Percentiles rank a stretch among this genome's conserved stretches.
These are phyloP conservation scores for Juglanconis sp. DNA, from an alignment of 2,329 filamentous ascomycete genomes.

Conservation along the genomic window DNA sequence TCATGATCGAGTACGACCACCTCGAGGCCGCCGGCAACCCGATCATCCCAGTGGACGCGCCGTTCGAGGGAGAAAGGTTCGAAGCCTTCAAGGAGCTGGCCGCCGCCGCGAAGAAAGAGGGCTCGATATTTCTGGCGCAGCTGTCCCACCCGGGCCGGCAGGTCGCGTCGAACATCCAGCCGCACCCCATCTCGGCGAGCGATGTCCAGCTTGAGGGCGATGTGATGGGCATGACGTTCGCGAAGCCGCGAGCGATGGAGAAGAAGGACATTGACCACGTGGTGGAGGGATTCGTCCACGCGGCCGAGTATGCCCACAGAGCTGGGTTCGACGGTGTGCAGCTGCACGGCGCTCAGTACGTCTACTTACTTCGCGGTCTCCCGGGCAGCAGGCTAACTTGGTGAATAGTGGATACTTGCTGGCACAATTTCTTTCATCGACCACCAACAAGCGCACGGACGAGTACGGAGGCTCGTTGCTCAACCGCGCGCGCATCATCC, in stretches of 20 bases:
- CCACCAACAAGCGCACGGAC: constrained; percentile 35
- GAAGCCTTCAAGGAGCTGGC: constrained; percentile 59
- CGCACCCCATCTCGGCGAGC: constrained; percentile 36
- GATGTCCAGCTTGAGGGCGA: constrained; percentile 36
- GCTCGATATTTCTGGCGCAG: constrained; percentile 59
- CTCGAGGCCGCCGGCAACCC: constrained; percentile 54
- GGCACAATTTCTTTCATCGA: constrained; percentile 37
- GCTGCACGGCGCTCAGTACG: constrained; percentile 43
- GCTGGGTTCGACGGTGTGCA: constrained; percentile 50
- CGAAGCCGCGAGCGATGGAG: constrained; percentile 48
- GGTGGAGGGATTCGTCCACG: constrained; percentile 53
- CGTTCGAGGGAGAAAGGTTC: constrained; percentile 55
- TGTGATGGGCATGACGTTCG: constrained; percentile 46
- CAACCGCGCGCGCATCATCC: constrained; percentile 44
- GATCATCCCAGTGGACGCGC: constrained; percentile 53
- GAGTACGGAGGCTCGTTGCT: constrained; percentile 39
- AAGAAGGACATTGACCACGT: constrained; percentile 49
- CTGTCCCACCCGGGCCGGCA: constrained; percentile 63
- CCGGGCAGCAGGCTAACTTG: neutral
- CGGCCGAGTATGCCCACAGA: constrained; percentile 54
- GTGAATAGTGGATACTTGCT: constrained; percentile 38
- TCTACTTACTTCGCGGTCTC: neutral
- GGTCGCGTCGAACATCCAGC: constrained; percentile 29
- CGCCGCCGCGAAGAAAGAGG: constrained; percentile 51
- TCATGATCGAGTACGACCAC: constrained; percentile 61